Evolutionary conservation across 495 filamentous ascomycete species (phyloP).

Genomic region (Ramalina intermedia): DNA sequence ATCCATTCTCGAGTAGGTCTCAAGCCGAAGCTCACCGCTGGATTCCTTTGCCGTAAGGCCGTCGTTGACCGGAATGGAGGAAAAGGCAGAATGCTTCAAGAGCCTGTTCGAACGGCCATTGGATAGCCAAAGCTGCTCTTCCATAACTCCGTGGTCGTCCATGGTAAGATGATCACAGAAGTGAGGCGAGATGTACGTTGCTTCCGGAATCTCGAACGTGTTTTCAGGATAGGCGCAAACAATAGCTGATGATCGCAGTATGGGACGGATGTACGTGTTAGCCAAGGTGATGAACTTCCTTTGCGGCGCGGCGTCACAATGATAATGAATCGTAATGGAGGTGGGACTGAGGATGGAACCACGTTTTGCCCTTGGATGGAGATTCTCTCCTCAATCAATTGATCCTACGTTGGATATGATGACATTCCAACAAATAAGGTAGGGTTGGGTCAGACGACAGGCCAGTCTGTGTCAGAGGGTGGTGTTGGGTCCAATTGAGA

Average conservation of each 20-base stretch:
- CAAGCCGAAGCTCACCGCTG: conserved; percentile 9
- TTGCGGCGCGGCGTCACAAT: no score
- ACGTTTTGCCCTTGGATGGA: no score
- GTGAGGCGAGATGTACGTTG: background rate
- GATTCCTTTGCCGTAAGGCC: conserved; percentile 4
- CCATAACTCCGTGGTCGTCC: conserved; percentile 3
- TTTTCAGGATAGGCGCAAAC: conserved; percentile 9
- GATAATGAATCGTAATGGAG: background rate
- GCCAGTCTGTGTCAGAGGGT: no score
- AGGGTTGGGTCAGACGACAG: no score
- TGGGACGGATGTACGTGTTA: no score
- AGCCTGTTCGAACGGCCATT: conserved; percentile 13
- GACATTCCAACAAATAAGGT: no score
- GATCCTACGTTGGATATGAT: no score
- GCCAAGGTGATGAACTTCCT: no score
- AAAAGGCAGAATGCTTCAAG: conserved; percentile 10
- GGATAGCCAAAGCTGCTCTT: conserved; percentile 10
- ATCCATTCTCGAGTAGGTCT: conserved; percentile 12
- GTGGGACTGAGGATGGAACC: no score
- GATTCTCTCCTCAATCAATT: no score
- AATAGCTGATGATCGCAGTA: no score
- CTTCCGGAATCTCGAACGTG: conserved; percentile 1
- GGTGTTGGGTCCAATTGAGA: no score
- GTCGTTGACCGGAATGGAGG: conserved; percentile 1
- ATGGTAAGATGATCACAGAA: background rate